Percentiles rank a stretch among this genome's conserved stretches.
These are phyloP conservation scores for Eragrostis curvula DNA, from an alignment of 176 grass and related monocot species.

Conservation along the genomic window DNA sequence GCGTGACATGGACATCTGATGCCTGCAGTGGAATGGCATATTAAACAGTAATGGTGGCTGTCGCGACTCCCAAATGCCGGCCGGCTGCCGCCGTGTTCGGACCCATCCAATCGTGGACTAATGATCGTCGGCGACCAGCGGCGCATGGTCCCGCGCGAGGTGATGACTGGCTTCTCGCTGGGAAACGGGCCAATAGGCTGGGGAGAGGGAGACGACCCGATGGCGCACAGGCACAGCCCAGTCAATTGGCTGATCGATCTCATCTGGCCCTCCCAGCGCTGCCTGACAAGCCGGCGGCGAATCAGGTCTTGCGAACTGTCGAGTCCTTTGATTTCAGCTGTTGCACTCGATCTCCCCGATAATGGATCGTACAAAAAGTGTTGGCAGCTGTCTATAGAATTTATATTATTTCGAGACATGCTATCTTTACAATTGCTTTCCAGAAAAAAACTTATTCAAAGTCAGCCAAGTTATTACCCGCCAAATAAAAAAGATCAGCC, in stretches of 20 bases:
- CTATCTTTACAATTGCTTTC: neutral
- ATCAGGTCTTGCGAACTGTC: neutral
- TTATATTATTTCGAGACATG: too few species aligned
- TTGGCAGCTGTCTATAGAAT: neutral
- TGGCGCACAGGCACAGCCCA: conserved; percentile 10
- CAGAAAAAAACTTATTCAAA: neutral
- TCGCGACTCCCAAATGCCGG: neutral
- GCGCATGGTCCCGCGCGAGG: neutral
- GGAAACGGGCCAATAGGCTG: neutral
- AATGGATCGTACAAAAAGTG: neutral
- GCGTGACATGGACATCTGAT: neutral
- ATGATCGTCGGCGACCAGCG: conserved; percentile 8
- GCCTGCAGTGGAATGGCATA: conserved; percentile 49
- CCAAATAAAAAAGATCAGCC: too few species aligned
- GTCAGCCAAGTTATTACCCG: neutral
- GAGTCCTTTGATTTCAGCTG: neutral
- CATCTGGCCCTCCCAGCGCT: neutral
- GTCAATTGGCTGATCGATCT: neutral
- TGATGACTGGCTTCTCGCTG: conserved; percentile 3
- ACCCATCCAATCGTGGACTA: conserved; percentile 48
- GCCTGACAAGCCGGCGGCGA: conserved; percentile 14
- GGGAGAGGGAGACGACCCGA: neutral
- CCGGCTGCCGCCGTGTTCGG: conserved; percentile 25
- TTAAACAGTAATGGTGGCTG: conserved; percentile 40
- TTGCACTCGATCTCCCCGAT: neutral